These are phyloP conservation scores for Dichomitus squalens DNA, from an alignment of 1,284 basidiomycete species.

Conservation along the genomic window DNA sequence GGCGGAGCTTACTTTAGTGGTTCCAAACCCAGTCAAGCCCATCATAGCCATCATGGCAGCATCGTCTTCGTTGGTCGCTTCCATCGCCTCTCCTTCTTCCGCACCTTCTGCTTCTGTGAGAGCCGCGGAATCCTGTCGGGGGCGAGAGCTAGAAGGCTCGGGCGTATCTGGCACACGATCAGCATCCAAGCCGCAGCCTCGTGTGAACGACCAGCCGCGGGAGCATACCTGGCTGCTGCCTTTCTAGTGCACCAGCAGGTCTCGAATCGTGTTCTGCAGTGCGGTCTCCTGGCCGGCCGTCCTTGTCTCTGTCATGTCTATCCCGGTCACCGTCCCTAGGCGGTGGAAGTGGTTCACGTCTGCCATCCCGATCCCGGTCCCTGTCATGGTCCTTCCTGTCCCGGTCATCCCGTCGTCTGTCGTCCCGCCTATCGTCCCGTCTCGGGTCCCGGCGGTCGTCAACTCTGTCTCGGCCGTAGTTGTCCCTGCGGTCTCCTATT, in stretches of 20 bases:
- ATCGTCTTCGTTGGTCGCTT: slow-evolving; percentile 71
- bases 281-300: slow-evolving; percentile 20
- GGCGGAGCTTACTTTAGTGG: slow-evolving; percentile 75
- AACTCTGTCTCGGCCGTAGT: slow-evolving; percentile 27
- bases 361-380: slow-evolving; percentile 26
- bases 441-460: slow-evolving; percentile 19
- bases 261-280: slow-evolving; percentile 11
- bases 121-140: slow-evolving; percentile 29
- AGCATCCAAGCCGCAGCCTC: not conserved
- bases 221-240: slow-evolving; percentile 4
- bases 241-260: slow-evolving; percentile 16
- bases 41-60: slow-evolving; percentile 88
- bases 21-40: slow-evolving; percentile 88
- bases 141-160: slow-evolving; percentile 18
- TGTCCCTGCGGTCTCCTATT: slow-evolving; percentile 34
- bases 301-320: slow-evolving; percentile 25
- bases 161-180: slow-evolving; percentile 6
- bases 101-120: slow-evolving; percentile 48
- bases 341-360: slow-evolving; percentile 22
- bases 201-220: not conserved
- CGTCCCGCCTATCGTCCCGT: slow-evolving; percentile 44
- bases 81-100: slow-evolving; percentile 68
- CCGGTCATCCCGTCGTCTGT: slow-evolving; percentile 32
- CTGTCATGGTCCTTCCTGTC: slow-evolving; percentile 30
- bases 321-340: slow-evolving; percentile 22